These are phyloP conservation scores for Camelina laxa DNA, from an alignment of 345 rosid genomes.

Conservation along the genomic window DNA sequence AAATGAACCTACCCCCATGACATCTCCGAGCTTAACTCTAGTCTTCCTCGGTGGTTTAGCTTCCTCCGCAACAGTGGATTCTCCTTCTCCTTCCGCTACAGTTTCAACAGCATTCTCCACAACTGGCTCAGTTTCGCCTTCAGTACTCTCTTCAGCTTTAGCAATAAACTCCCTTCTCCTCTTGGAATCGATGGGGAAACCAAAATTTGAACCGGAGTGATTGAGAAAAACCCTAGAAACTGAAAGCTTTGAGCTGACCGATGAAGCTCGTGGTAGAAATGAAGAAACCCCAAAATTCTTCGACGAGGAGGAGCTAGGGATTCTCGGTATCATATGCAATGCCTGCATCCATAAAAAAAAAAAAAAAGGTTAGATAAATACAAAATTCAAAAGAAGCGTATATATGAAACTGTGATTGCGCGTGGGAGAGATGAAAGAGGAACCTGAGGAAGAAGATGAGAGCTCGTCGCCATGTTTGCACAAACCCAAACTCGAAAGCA, in stretches of 20 bases:
- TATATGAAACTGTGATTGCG: neutral
- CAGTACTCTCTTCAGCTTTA: conserved; percentile 60
- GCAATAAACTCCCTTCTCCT: conserved; percentile 53
- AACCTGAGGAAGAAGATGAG: conserved; percentile 75
- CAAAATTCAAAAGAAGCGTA: neutral
- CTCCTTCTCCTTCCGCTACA: conserved; percentile 39
- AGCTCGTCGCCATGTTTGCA: conserved; percentile 51
- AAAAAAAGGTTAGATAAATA: neutral
- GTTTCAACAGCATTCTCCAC: conserved; percentile 42
- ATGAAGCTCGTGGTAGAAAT: conserved; percentile 41
- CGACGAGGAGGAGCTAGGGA: conserved; percentile 41
- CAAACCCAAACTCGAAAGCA: conserved; percentile 9
- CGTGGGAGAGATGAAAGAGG: neutral
- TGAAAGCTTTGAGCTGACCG: conserved; percentile 35
- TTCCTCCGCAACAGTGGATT: conserved; percentile 44
- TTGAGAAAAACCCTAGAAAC: conserved; percentile 41
- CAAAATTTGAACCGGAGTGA: conserved; percentile 40
- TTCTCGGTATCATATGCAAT: conserved; percentile 55
- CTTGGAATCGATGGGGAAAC: conserved; percentile 38
- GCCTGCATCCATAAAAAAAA: conserved; percentile 46
- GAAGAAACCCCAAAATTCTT: conserved; percentile 56
- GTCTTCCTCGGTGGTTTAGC: conserved; percentile 46
- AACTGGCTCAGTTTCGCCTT: conserved; percentile 47
- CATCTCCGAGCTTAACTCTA: conserved; percentile 39
- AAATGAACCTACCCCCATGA: conserved; percentile 37